Base-by-base conservation (phyloP, 257 asterid genomes). In the Jasminum sambac region DNA sequence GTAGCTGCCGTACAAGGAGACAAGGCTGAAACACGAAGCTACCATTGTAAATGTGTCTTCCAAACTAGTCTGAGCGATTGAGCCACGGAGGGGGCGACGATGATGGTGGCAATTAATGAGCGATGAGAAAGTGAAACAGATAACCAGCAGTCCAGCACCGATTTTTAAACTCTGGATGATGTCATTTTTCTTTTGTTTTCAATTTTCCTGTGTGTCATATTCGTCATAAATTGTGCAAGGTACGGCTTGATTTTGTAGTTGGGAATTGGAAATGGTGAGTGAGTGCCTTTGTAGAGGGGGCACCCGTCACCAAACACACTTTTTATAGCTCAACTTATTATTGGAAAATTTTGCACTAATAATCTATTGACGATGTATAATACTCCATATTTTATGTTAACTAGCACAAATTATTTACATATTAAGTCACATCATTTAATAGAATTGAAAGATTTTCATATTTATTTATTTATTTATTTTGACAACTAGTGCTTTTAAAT, bases 21-120 rank as follows among this genome's bases (percentile, higher is more conserved):
- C 82, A 0, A 86, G 6, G 82, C 97, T 91, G 24, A 89, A 69
- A 69, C 90, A 89, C 16, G 88, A 82, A 39, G 80, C 16, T 72
- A 77, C 85, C 82, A 52, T 52, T 52, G 30, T 52, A 52, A 2
- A 8, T 52, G 14, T 7, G 2, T 52, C 61, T 8, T 11, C 3
- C 17, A n/a, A n/a, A n/a, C n/a, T n/a, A n/a, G n/a, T n/a, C n/a
- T n/a, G n/a, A n/a, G n/a, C n/a, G n/a, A n/a, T n/a, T n/a, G n/a
- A n/a, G n/a, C 23, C 24, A 17, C 26, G 12, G 11, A 50, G 26
- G 25, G 8, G 11, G 0, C n/a, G n/a, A n/a, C n/a, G n/a, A n/a
- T n/a, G n/a, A n/a, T n/a, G n/a, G n/a, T n/a, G n/a, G n/a, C n/a
- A n/a, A n/a, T n/a, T n/a, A n/a, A n/a, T n/a, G n/a, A n/a, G n/a